Evolutionary conservation across 2,329 filamentous ascomycete species (phyloP), one percentile per base, ranked within the genome.

Genomic region (Sarocladiaceae sp.): DNA sequence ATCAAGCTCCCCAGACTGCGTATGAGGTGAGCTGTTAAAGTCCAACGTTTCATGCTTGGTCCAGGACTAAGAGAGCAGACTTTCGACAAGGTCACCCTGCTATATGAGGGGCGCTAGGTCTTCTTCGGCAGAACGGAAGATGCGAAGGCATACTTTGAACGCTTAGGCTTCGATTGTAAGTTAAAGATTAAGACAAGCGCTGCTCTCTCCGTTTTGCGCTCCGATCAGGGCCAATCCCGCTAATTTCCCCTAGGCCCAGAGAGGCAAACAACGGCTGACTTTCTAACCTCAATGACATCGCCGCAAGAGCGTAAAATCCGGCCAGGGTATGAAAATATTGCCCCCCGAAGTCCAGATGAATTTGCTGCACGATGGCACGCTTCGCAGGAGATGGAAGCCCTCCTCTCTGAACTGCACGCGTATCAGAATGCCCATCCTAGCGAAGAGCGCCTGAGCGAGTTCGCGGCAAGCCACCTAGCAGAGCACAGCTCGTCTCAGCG

Each of bases 251-350:
- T n/a, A n/a, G n/a, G n/a, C 61, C 83, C 84, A 2, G 66, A 81
- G 2, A 80, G 85, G 12, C 81, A 83, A 68, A 88, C 85, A 0
- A 85, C 81, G 0, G 83, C 85, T 17, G 86, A 89, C 62, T 89
- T 88, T 70, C 67, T 89, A 44, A 89, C 85, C 1, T 86, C 83
- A 18, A 84, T 88, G 69, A 88, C 85, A 1, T 78, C 78, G n/a
- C 68, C 81, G 1, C 57, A 68, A 8, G 82, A 85, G 66, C 80
- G 81, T 53, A 57, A 80, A 29, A 71, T 82, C 22, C 77, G 78
- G 39, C 64, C 72, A 2, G 82, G 80, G 26, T 84, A 76, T 57
- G 75, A 84, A 65, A 74, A 70, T 60, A 76, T 68, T 59, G 78
- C 72, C 1, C 82, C 82, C 4, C 74, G 80, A 53, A 84, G 80